These are phyloP conservation scores for Blepharisma stoltei DNA, from an alignment of 73 alveolate species.

Conservation along the genomic window DNA sequence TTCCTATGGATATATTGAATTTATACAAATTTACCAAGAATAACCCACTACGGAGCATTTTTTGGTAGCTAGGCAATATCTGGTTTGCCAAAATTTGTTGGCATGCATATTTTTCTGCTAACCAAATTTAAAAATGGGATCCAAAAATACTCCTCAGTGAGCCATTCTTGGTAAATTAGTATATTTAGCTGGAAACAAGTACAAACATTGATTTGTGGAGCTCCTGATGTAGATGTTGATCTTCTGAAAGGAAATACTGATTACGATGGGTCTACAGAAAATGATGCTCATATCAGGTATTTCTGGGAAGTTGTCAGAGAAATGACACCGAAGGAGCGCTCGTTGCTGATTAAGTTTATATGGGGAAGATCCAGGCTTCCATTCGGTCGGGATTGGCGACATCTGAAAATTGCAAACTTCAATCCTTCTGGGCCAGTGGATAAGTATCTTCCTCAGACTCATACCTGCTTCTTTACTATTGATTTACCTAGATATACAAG, in stretches of 20 bases:
- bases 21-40: too few relatives aligned
- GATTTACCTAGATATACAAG: conserved; percentile 76
- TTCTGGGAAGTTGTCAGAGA: conserved; percentile 78
- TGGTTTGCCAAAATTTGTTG: conserved; percentile 58
- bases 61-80: conserved; percentile 92
- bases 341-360: conserved; percentile 70
- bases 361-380: conserved; percentile 91
- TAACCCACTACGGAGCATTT: too few relatives aligned
- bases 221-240: conserved; percentile 71
- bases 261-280: conserved; percentile 72
- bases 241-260: conserved; percentile 73
- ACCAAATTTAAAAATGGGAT: not conserved
- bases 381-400: conserved; percentile 53
- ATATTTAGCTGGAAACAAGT: conserved; percentile 80
- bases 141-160: conserved; percentile 75
- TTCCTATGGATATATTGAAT: conserved; percentile 63
- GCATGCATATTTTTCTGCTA: conserved; percentile 36
- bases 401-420: conserved; percentile 38
- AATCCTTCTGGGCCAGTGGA: conserved; percentile 57
- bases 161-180: too few relatives aligned
- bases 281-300: conserved; percentile 53
- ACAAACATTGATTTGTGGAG: conserved; percentile 88
- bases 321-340: conserved; percentile 68
- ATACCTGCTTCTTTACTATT: conserved; percentile 80
- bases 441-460: conserved; percentile 69